Percentiles rank a stretch among this genome's conserved stretches.
Evolutionary conservation across 352 stramenopile genomes (phyloP).

Genomic region (Globisporangium canariense): DNA sequence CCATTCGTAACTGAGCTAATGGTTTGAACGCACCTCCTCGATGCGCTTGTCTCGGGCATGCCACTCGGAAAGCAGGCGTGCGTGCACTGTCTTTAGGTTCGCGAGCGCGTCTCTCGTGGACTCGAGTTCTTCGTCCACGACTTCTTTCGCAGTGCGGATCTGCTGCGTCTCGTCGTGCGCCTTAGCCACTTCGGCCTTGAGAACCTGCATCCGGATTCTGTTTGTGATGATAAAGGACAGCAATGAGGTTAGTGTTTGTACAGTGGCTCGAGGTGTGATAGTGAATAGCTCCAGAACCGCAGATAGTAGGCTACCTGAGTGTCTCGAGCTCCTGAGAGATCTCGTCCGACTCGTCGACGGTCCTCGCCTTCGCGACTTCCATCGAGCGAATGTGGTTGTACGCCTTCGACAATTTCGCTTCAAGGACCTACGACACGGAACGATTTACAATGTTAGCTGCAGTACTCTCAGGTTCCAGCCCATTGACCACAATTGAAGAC

Average conservation of each 20-base stretch:
- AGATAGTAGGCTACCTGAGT: slow-evolving; percentile 3
- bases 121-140: slow-evolving; percentile 29
- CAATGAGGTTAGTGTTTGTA: too few relatives aligned
- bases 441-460: background rate
- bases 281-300: too few relatives aligned
- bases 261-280: too few relatives aligned
- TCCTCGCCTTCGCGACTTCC: slow-evolving; percentile 32
- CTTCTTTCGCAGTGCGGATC: slow-evolving; percentile 12
- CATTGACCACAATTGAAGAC: too few relatives aligned
- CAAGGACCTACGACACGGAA: slow-evolving; percentile 21
- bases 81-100: slow-evolving; percentile 11
- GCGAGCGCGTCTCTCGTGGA: slow-evolving; percentile 4
- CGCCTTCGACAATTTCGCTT: slow-evolving; percentile 29
- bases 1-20: background rate
- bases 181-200: slow-evolving; percentile 23
- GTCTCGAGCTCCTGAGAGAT: slow-evolving; percentile 31
- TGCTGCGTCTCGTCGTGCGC: slow-evolving; percentile 22
- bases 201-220: slow-evolving; percentile 18
- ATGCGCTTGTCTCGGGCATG: slow-evolving; percentile 20
- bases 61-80: slow-evolving; percentile 21
- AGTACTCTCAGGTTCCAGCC: too few relatives aligned
- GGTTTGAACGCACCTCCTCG: slow-evolving; percentile 22
- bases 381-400: slow-evolving; percentile 35
- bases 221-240: background rate
- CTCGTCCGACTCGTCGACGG: slow-evolving; percentile 31